phyloP scores from a whole-genome alignment of 129 eudicot genomes.

The Kitagawia praeruptora region DNA sequence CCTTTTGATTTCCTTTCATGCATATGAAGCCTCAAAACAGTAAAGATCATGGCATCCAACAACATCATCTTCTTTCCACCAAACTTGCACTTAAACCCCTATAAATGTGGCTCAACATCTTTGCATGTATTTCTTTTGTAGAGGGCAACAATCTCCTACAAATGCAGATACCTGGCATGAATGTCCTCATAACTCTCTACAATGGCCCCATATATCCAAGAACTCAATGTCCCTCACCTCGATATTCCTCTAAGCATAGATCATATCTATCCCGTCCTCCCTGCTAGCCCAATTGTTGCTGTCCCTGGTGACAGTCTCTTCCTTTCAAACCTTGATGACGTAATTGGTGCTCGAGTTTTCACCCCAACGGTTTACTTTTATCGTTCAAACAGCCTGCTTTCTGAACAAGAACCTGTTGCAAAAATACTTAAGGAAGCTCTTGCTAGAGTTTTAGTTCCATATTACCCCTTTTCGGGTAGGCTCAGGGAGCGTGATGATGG shows the following conservation, averaged over 20 bases:
- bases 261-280: conserved; percentile 30
- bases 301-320: conserved; percentile 46
- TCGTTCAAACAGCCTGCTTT: conserved; percentile 18
- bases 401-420: conserved; percentile 17
- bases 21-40: background rate
- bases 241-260: conserved; percentile 57
- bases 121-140: conserved; percentile 24
- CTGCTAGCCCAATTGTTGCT: conserved; percentile 36
- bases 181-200: conserved; percentile 14
- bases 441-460: conserved; percentile 64
- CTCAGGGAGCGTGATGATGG: conserved; percentile 52
- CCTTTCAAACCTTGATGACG: conserved; percentile 94
- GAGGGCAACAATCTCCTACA: conserved; percentile 25
- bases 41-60: background rate
- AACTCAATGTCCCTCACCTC: conserved; percentile 54
- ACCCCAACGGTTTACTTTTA: conserved; percentile 84
- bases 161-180: conserved; percentile 29
- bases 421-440: conserved; percentile 48
- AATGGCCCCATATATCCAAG: conserved; percentile 81
- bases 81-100: background rate
- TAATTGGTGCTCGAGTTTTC: conserved; percentile 75
- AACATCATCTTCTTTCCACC: conserved; percentile 11
- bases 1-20: conserved; percentile 1
- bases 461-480: conserved; percentile 87
- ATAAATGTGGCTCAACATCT: conserved; percentile 34